Evolutionary conservation across 805 yeast species (phyloP).

Genomic region (Ogataea siamensis): DNA sequence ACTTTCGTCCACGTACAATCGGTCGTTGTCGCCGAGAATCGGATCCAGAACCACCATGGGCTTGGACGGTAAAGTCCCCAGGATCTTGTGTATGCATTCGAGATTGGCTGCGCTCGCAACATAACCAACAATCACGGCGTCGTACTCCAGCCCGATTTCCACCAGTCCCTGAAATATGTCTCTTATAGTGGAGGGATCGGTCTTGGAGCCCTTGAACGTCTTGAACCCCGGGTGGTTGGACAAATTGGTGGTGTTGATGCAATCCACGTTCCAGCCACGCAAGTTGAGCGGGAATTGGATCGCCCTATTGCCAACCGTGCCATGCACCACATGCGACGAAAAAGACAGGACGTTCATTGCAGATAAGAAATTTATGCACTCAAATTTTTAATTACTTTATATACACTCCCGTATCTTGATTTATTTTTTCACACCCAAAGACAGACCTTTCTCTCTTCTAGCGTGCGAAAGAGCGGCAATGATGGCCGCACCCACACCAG

Average conservation of each 20-base stretch:
- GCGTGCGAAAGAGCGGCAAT: conserved; percentile 92
- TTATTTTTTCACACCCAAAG: conserved; percentile 50
- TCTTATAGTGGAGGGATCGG: conserved; percentile 43
- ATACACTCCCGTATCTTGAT: conserved; percentile 7
- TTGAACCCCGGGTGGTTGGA: conserved; percentile 94
- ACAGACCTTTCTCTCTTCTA: conserved; percentile 68
- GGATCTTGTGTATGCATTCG: conserved; percentile 40
- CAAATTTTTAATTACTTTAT: neutral
- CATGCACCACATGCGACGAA: conserved; percentile 93
- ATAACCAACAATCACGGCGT: conserved; percentile 77
- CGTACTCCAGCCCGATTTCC: conserved; percentile 50
- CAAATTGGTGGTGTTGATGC: conserved; percentile 80
- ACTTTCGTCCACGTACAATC: conserved; percentile 64
- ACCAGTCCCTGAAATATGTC: conserved; percentile 56
- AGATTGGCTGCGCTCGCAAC: conserved; percentile 62
- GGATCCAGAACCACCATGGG: conserved; percentile 80
- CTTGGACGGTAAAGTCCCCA: conserved; percentile 19
- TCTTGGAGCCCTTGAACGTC: conserved; percentile 54
- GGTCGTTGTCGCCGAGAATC: conserved; percentile 88
- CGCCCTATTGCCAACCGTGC: conserved; percentile 91
- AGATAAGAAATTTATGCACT: conserved; percentile 5
- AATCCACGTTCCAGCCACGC: conserved; percentile 91
- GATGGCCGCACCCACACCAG: conserved; percentile 98
- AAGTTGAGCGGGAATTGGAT: conserved; percentile 86
- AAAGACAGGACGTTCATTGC: conserved; percentile 46